Conservation (phyloP, 192 early-diverging fungal species). For the Allomyces javanicus region DNA sequence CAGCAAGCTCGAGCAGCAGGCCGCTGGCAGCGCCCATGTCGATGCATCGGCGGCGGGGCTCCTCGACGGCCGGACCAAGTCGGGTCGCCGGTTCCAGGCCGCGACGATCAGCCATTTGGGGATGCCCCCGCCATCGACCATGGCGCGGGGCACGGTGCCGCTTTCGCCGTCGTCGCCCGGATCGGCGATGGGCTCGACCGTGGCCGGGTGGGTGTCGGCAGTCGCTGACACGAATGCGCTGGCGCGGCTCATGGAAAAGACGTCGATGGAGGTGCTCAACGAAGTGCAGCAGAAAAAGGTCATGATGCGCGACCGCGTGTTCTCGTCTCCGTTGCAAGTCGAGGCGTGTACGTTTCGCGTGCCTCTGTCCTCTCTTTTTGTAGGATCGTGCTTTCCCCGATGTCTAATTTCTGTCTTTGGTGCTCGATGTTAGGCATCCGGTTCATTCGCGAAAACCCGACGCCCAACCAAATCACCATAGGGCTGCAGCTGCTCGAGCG, state of each 20-base stretch:
- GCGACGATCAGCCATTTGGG: neutral
- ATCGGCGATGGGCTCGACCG: neutral
- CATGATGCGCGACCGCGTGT: neutral
- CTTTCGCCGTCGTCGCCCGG: neutral
- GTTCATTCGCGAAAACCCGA: neutral
- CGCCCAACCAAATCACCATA: neutral
- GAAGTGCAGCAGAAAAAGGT: neutral
- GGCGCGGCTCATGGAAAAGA: neutral
- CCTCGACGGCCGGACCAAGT: neutral
- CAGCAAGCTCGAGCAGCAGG: neutral
- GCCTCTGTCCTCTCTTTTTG: no score
- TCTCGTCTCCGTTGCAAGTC: neutral
- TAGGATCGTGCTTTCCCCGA: no score
- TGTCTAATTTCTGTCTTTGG: no score
- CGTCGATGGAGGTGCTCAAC: neutral
- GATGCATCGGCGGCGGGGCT: neutral
- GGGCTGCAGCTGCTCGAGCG: neutral
- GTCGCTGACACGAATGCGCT: neutral
- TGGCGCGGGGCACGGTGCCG: neutral
- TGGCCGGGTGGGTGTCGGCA: neutral
- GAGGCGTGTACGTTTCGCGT: neutral
- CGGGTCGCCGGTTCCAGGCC: neutral
- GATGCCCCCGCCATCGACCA: neutral
- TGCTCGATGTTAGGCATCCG: neutral
- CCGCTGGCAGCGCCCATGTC: neutral